Evolutionary conservation across 2,329 filamentous ascomycete genomes (phyloP), one percentile per base, ranked within the genome.

Genomic region (Cercospora sp.): DNA sequence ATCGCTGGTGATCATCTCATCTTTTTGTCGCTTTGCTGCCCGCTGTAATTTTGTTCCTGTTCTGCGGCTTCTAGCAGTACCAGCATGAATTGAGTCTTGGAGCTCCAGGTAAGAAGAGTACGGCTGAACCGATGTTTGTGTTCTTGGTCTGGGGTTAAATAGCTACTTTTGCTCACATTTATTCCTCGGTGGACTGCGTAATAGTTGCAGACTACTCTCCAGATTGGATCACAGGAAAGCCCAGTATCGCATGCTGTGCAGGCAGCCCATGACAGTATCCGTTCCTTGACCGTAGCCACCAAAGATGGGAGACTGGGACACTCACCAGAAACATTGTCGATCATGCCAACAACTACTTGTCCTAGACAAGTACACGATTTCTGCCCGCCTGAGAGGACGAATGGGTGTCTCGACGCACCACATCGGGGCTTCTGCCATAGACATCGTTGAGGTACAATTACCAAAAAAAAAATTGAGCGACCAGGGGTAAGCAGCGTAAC

Each of bases 1-100:
- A 71, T 53, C 28, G 30, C 62, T 63, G 23, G 12, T 65, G 63
- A 66, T 59, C 51, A 48, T 63, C 26, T 55, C 51, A 16, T 61
- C 60, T n/a, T 66, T 55, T 51, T 64, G 23, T n/a, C 5, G 13
- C 5, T 16, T 40, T 16, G 33, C 33, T 40, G 13, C 16, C 13
- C 4, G 33, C 33, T 16, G 2, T 40, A 5, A 5, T 40, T 40
- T 40, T 40, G 33, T 13, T 40, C 33, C 13, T 16, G 13, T 40
- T 16, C 13, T 40, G 33, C 3, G 16, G 16, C 16, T 12, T n/a
- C 16, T 5, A 5, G 16, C 5, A 40, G 13, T 5, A 40, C 3
- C 33, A 40, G 33, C 33, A 40, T 40, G 33, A 16, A 0, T 16
- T 40, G 33, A 40, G 33, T 40, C 33, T 40, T 33, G 3, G 33